Evolutionary conservation across 345 rosid species (phyloP), one percentile per base, ranked within the genome.

Genomic region (Salix purpurea): DNA sequence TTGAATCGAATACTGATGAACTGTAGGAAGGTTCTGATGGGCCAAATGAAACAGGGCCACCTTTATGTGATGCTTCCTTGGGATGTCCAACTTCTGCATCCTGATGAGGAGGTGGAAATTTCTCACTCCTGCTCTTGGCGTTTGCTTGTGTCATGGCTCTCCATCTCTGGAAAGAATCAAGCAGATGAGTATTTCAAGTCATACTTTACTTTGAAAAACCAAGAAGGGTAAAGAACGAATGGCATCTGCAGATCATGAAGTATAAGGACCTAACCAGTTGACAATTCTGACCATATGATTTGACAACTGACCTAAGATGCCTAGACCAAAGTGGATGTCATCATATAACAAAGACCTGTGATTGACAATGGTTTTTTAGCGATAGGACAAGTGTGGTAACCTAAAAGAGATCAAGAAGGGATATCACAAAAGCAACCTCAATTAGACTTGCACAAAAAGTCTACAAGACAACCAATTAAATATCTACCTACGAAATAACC

Each of bases 71-170:
- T 24, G 80, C 69, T 67, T 85, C 88, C 4, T 74, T 50, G 16
- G 80, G 85, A 52, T 90, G 86, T 62, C 96, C 94, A 39, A 91
- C 89, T 34, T 89, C 95, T 76, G 90, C 97, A 54, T 95, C 97
- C 84, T 88, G 93, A 83, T 92, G 99, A 1, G 97, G 97, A 79
- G 97, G 99, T 4, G 97, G 97, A 73, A 95, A 95, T 70, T 80
- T 95, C 90, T 91, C 97, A 52, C 99, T 95, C 85, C 88, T 95
- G 88, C 97, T 91, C 85, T 87, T 89, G 1, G 87, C 91, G 81
- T 87, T 87, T 78, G 86, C 81, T 71, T 90, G 89, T 62, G 89
- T 79, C 70, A 76, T 54, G 60, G 61, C 72, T 65, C 81, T 78
- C 76, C 77, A 74, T 66, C 84, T 81, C 84, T 81, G 81, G 18